Evolutionary conservation across 768 basidiomycete genomes (phyloP), one percentile per base, ranked within the genome.

Genomic region (Suillus brevipes): DNA sequence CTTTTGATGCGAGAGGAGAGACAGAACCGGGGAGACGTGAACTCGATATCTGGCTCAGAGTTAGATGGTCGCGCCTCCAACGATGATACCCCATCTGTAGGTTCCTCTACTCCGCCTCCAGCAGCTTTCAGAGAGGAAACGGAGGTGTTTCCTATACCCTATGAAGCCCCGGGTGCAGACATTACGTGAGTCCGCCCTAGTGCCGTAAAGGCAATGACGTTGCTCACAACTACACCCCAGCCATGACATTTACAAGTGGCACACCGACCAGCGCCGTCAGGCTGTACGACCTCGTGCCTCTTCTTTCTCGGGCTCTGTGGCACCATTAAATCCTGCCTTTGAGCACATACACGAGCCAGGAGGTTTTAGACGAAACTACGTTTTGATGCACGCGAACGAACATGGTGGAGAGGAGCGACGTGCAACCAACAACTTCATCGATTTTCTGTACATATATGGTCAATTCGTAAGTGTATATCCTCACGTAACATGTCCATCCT

Each of bases 231-330:
- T 61, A 36, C 53, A 66, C 57, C 64, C n/a, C 67, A 92, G 91
- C 20, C 95, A 97, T 72, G 89, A 89, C 67, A 91, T 99, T 47
- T 99, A 97, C 82, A 98, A 97, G 78, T 99, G 95, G 91, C 91
- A 95, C 67, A 82, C 87, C 18, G 90, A 91, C 69, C 87, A 88
- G 63, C 84, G 83, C 31, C 85, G 88, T 64, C 83, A 85, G 65
- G 82, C 80, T 20, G 80, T 77, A 14, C 86, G 92, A 49, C 80
- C 84, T 20, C 89, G 92, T 45, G 81, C 90, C n/a, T 83, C 85
- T 43, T 94, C 92, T 0, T 92, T 85, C 69, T 82, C 88, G 13
- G 88, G 85, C 3, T 81, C 81, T 45, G 78, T 81, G 13, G 72
- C 76, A 0, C 79, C 83, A 6, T 81, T 81, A 8, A 85, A 93